These are phyloP conservation scores for Candida maesae DNA, from an alignment of 805 yeast genomes.

Conservation along the genomic window DNA sequence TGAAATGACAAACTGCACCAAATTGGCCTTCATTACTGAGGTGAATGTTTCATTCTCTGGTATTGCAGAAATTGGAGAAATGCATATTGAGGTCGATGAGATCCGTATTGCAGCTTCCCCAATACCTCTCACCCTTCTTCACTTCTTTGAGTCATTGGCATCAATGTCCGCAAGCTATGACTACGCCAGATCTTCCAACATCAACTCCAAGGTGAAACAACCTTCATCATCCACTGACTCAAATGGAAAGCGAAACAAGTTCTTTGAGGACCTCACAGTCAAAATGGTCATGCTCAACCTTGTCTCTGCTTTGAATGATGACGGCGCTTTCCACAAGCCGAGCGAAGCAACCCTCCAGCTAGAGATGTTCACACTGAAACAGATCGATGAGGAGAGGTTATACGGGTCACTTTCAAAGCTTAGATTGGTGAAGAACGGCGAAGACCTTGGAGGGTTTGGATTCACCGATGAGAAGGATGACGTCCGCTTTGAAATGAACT, in stretches of 20 bases:
- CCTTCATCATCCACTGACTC: not conserved
- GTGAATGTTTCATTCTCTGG: slow-evolving; percentile 48
- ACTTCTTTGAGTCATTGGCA: slow-evolving; percentile 26
- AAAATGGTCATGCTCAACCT: slow-evolving; percentile 37
- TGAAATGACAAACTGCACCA: slow-evolving; percentile 12
- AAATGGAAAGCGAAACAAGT: not conserved
- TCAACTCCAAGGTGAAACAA: slow-evolving; percentile 7
- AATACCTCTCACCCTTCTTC: slow-evolving; percentile 22
- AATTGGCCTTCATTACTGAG: slow-evolving; percentile 29
- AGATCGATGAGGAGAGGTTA: slow-evolving; percentile 37
- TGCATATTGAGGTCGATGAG: slow-evolving; percentile 34
- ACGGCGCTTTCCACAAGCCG: slow-evolving; percentile 41
- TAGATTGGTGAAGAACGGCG: slow-evolving; percentile 24
- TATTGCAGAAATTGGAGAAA: slow-evolving; percentile 28
- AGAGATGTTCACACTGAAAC: slow-evolving; percentile 37
- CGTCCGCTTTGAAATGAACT: slow-evolving; percentile 47
- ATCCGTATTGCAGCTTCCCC: slow-evolving; percentile 40
- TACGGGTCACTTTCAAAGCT: slow-evolving; percentile 46
- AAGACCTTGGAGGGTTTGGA: slow-evolving; percentile 27
- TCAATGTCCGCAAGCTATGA: slow-evolving; percentile 11
- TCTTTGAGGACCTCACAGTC: slow-evolving; percentile 39
- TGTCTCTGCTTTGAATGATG: slow-evolving; percentile 39
- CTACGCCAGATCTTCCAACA: slow-evolving; percentile 10
- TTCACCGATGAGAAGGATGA: slow-evolving; percentile 40
- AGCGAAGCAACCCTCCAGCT: slow-evolving; percentile 28